Percentiles rank a stretch among this genome's conserved stretches.
Evolutionary conservation across 1,139 yeast species (phyloP).

Genomic region (Kodamaea alishanica): DNA sequence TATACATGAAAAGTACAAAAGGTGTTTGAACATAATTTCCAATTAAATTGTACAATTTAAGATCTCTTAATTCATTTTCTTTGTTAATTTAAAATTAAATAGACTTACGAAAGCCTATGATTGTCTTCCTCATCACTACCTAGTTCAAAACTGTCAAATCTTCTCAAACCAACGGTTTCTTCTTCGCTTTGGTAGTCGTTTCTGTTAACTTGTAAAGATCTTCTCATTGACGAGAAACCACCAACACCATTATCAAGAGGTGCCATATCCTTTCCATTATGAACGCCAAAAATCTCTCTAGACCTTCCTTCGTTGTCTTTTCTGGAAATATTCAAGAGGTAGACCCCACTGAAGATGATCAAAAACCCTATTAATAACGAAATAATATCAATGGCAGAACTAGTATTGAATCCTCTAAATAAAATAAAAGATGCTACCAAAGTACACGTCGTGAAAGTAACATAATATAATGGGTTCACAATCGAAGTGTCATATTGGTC

Average conservation of each 20-base stretch:
- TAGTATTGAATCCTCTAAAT: slow-evolving; percentile 83
- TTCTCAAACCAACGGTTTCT: slow-evolving; percentile 56
- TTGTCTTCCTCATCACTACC: slow-evolving; percentile 39
- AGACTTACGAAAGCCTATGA: background rate
- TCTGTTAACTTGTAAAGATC: slow-evolving; percentile 65
- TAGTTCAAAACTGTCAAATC: slow-evolving; percentile 60
- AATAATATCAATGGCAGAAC: slow-evolving; percentile 74
- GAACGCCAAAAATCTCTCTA: slow-evolving; percentile 61
- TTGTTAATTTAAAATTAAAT: no score
- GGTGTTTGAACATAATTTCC: background rate
- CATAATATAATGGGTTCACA: slow-evolving; percentile 88
- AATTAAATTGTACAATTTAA: background rate
- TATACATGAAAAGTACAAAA: background rate
- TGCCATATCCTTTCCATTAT: slow-evolving; percentile 50
- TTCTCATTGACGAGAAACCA: slow-evolving; percentile 57
- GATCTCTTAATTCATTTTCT: background rate
- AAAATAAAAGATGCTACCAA: slow-evolving; percentile 81
- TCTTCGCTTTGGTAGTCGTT: slow-evolving; percentile 42
- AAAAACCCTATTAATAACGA: slow-evolving; percentile 85
- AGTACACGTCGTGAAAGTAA: slow-evolving; percentile 87
- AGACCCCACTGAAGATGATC: slow-evolving; percentile 85
- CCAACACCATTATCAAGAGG: slow-evolving; percentile 88
- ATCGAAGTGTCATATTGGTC: slow-evolving; percentile 92
- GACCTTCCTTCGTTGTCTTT: slow-evolving; percentile 55
- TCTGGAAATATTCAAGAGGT: slow-evolving; percentile 73